A percentile compares a stretch with the other conserved stretches of the same genome.
phyloP scores from a whole-genome alignment of 2,329 filamentous ascomycete species.

The Sclerotinia glacialis region DNA sequence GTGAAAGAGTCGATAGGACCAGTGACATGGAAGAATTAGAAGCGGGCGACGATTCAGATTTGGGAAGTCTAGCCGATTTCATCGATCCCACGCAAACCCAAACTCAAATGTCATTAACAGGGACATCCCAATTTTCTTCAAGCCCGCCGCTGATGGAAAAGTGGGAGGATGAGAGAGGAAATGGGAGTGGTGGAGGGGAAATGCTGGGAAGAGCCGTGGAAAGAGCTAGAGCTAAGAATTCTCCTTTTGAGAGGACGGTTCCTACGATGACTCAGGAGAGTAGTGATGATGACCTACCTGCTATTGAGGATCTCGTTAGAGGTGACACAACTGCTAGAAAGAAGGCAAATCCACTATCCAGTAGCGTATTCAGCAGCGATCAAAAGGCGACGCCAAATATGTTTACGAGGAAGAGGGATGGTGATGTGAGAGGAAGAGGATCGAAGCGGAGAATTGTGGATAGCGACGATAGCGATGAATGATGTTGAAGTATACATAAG shows the following conservation, averaged over 20 bases:
- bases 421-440: not conserved
- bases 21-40: conserved; percentile 22
- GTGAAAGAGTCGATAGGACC: conserved; percentile 18
- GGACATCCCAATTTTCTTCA: conserved; percentile 2
- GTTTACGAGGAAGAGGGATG: conserved; percentile 16
- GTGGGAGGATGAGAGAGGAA: not conserved
- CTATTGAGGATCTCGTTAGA: conserved; percentile 20
- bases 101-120: not conserved
- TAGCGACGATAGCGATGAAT: conserved; percentile 17
- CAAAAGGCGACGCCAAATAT: conserved; percentile 16
- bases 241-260: not conserved
- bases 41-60: conserved; percentile 17
- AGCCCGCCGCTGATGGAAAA: conserved; percentile 8
- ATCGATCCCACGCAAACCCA: conserved; percentile 20
- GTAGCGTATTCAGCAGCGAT: conserved; percentile 1
- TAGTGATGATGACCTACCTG: conserved; percentile 22
- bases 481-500: not conserved
- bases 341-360: not conserved
- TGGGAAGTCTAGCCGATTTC: conserved; percentile 19
- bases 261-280: conserved; percentile 40
- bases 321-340: not conserved
- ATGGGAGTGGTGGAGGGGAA: not conserved
- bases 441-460: conserved; percentile 13
- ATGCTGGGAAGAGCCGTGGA: conserved; percentile 3
- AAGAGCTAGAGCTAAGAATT: not conserved